These are phyloP conservation scores for Echria macrotheca DNA, from an alignment of 495 filamentous ascomycete species.

Conservation along the genomic window DNA sequence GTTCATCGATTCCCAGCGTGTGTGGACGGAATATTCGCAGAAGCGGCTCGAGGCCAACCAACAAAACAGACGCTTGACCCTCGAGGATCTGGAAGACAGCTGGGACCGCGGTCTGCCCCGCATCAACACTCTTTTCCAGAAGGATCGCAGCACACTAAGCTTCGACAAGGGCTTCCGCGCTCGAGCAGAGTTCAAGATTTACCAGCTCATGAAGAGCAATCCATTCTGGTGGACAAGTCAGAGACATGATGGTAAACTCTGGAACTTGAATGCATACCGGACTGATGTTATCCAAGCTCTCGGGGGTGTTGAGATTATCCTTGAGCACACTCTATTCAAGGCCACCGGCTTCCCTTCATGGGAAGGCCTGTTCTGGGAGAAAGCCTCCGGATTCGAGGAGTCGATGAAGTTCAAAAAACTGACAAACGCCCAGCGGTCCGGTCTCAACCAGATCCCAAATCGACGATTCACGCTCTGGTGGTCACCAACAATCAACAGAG, in stretches of 20 bases:
- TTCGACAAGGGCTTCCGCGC: constrained; percentile 99
- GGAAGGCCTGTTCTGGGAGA: constrained; percentile 99
- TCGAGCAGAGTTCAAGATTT: constrained; percentile 95
- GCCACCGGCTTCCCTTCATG: constrained; percentile 97
- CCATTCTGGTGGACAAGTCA: constrained; percentile 99
- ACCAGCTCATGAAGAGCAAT: constrained; percentile 99
- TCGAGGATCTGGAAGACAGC: constrained; percentile 97
- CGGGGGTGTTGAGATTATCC: constrained; percentile 98
- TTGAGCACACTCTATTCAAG: constrained; percentile 98
- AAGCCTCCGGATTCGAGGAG: constrained; percentile 70
- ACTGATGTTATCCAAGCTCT: constrained; percentile 98
- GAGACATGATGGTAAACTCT: constrained; percentile 95
- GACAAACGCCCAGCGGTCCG: constrained; percentile 95
- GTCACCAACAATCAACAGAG: constrained; percentile 76
- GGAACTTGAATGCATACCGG: constrained; percentile 97
- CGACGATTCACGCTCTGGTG: constrained; percentile 99
- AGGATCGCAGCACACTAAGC: constrained; percentile 92
- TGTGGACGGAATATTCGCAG: constrained; percentile 99
- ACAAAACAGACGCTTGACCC: constrained; percentile 88
- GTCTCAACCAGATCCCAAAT: constrained; percentile 99
- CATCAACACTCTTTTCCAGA: constrained; percentile 99
- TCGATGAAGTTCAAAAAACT: constrained; percentile 99
- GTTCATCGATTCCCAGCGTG: constrained; percentile 97
- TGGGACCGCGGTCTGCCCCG: constrained; percentile 98
- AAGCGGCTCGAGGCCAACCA: constrained; percentile 97